Percentiles rank a stretch among this genome's conserved stretches.
Evolutionary conservation across 2,329 filamentous ascomycete species (phyloP).

Genomic region (Hypoxylon sp.): DNA sequence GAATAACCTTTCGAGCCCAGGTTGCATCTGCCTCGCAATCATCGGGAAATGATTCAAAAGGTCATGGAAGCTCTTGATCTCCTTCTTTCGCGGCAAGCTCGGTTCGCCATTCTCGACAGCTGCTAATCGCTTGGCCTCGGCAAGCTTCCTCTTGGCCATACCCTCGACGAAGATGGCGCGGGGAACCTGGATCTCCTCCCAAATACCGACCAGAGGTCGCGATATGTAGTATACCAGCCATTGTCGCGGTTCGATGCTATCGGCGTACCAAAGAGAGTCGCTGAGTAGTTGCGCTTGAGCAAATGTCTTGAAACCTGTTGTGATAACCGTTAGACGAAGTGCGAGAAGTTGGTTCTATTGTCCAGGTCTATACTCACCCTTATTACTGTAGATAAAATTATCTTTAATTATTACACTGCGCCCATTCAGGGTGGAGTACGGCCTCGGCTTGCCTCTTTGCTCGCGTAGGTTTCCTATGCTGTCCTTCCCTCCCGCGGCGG

Average conservation of each 20-base stretch:
- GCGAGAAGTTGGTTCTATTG: slow-evolving; percentile 17
- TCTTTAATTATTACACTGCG: slow-evolving; percentile 96
- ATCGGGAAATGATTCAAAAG: slow-evolving; percentile 91
- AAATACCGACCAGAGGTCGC: slow-evolving; percentile 83
- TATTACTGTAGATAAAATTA: slow-evolving; percentile 92
- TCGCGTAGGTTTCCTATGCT: slow-evolving; percentile 77
- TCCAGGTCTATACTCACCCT: slow-evolving; percentile 70
- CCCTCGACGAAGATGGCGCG: slow-evolving; percentile 70
- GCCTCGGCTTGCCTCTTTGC: slow-evolving; percentile 90
- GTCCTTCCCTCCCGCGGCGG: slow-evolving; percentile 67
- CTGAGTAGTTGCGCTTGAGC: slow-evolving; percentile 88
- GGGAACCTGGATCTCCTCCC: slow-evolving; percentile 78
- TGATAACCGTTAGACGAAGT: slow-evolving; percentile 42
- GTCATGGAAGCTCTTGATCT: slow-evolving; percentile 90
- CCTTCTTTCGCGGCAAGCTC: slow-evolving; percentile 79
- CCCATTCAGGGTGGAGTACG: slow-evolving; percentile 92
- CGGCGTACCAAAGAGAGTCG: slow-evolving; percentile 89
- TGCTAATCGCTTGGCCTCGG: slow-evolving; percentile 53
- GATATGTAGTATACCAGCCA: slow-evolving; percentile 99
- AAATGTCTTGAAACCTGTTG: slow-evolving; percentile 85
- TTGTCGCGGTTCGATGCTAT: slow-evolving; percentile 88
- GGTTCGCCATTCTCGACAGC: slow-evolving; percentile 58
- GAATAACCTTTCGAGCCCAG: slow-evolving; percentile 88
- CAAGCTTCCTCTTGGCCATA: slow-evolving; percentile 55
- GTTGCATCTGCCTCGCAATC: slow-evolving; percentile 96